phyloP scores from a whole-genome alignment of 176 grass and related monocot genomes.

The Calamus simplicifolius region DNA sequence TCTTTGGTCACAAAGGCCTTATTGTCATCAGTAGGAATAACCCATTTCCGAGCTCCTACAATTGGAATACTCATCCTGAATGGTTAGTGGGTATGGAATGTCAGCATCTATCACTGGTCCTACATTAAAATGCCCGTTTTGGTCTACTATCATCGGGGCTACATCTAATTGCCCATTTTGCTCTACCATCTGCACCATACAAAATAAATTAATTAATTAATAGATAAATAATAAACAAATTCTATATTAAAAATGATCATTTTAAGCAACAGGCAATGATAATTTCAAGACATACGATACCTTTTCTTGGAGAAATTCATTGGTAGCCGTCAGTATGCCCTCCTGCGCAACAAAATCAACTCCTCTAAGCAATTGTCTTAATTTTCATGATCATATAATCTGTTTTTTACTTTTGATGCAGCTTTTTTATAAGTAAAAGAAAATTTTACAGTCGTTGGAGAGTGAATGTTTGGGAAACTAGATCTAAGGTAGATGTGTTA shows the following conservation, averaged over 20 bases:
- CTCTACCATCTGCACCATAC: conserved; percentile 72
- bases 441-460: too few species aligned
- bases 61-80: conserved; percentile 75
- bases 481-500: background rate
- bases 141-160: too few species aligned
- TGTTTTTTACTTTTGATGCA: too few species aligned
- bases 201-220: conserved; percentile 2
- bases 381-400: too few species aligned
- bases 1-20: conserved; percentile 7
- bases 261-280: too few species aligned
- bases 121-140: conserved; percentile 36
- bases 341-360: conserved; percentile 38
- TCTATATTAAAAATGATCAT: too few species aligned
- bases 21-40: conserved; percentile 76
- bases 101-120: conserved; percentile 53
- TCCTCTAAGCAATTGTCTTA: background rate
- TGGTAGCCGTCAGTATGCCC: conserved; percentile 76
- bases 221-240: too few species aligned
- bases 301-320: conserved; percentile 84
- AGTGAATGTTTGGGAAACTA: background rate
- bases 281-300: background rate
- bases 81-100: conserved; percentile 78
- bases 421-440: too few species aligned
- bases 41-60: conserved; percentile 75
- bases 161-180: conserved; percentile 22